These are phyloP conservation scores for Aspergillus phoenicis DNA, from an alignment of 2,329 filamentous ascomycete genomes.

Conservation along the genomic window DNA sequence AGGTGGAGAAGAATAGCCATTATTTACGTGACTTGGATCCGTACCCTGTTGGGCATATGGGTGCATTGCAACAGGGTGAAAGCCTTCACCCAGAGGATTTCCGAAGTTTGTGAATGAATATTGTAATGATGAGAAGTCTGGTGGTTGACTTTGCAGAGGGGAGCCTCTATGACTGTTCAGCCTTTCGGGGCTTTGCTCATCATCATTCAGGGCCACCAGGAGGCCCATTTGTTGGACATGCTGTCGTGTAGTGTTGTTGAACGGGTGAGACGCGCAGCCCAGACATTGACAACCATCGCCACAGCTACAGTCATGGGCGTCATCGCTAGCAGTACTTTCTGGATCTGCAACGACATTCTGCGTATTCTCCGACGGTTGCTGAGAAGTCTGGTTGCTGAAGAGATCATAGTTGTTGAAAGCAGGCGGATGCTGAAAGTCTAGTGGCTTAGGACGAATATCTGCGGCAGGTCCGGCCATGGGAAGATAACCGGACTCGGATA, in stretches of 20 bases:
- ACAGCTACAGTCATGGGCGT: constrained; percentile 44
- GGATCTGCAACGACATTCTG: constrained; percentile 12
- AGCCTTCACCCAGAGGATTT: constrained; percentile 18
- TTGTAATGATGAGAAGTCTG: constrained; percentile 19
- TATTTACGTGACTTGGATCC: constrained; percentile 21
- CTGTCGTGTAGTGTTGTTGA: constrained; percentile 49
- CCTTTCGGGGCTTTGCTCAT: constrained; percentile 26
- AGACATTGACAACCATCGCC: constrained; percentile 51
- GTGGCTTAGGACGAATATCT: constrained; percentile 11
- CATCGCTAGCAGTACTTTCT: constrained; percentile 19
- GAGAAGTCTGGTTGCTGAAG: constrained; percentile 20
- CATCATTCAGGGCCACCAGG: constrained; percentile 41
- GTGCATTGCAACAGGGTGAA: constrained; percentile 22
- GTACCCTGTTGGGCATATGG: constrained; percentile 25
- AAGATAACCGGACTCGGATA: constrained; percentile 11
- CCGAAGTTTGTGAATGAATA: constrained; percentile 24
- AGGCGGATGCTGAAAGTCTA: constrained; percentile 17
- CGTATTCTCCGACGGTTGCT: constrained; percentile 13
- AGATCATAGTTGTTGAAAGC: constrained; percentile 21
- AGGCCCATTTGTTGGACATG: constrained; percentile 51
- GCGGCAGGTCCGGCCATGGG: constrained; percentile 24
- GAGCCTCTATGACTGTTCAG: constrained; percentile 26
- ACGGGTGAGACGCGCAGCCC: constrained; percentile 50
- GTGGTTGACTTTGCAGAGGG: constrained; percentile 22
- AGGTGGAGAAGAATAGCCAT: constrained; percentile 31